phyloP scores from a whole-genome alignment of 257 asterid genomes.

The Solanum lignicaule region DNA sequence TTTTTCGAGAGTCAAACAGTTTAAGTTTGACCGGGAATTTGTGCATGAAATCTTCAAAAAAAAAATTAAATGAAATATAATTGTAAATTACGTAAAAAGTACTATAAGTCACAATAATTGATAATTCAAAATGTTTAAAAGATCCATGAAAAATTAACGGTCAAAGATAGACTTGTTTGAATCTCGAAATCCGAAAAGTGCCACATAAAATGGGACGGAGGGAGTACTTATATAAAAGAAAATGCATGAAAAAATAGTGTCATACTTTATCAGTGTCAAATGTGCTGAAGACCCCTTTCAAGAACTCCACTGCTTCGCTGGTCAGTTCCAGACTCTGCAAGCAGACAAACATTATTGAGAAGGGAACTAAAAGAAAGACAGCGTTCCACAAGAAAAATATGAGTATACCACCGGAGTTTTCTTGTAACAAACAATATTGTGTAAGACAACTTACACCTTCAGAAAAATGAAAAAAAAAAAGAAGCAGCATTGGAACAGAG shows the following conservation, averaged over 20 bases:
- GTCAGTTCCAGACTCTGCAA: constrained; percentile 96
- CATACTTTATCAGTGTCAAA: constrained; percentile 79
- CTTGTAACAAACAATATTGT: background rate
- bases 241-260: background rate
- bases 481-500: background rate
- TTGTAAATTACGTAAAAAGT: background rate
- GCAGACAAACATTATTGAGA: background rate
- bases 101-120: background rate
- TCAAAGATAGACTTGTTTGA: background rate
- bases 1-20: background rate
- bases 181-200: background rate
- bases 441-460: background rate
- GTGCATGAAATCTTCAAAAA: background rate
- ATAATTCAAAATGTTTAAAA: background rate
- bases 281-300: constrained; percentile 90
- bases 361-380: constrained; percentile 3
- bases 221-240: background rate
- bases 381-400: background rate
- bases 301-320: constrained; percentile 89
- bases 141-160: background rate
- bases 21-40: background rate
- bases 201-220: background rate
- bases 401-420: background rate
- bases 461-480: background rate
- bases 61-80: background rate